Evolutionary conservation across 75 land plant species (phyloP), one percentile per base, ranked within the genome.

Genomic region (Ceratopteris richardii): DNA sequence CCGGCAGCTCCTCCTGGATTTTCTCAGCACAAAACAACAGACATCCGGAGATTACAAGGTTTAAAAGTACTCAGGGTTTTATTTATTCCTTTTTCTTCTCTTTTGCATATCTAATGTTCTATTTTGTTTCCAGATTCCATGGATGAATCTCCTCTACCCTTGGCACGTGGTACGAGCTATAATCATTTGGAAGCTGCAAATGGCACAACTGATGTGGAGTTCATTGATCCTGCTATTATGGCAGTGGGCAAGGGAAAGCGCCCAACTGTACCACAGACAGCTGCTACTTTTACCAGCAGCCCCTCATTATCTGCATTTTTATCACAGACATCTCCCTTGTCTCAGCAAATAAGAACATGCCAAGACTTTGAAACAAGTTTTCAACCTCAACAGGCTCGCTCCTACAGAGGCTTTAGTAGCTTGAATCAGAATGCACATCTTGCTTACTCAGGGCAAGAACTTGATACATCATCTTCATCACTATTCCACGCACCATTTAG

Each of bases 241-340:
- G 84, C 71, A 31, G 86, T 83, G 66, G 80, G 86, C 27, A 75
- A 67, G 67, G 84, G 85, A 56, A 77, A 67, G 51, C 70, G 62
- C 18, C 74, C 73, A 25, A 0, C 51, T 37, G 75, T 61, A 24
- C 1, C 23, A 23, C 18, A 28, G 14, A 11, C 24, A 14, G 13
- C 54, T 26, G 29, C 14, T 11, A 2, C 54, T 12, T 52, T 24
- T 22, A 1, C 54, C 1, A 23, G 5, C 13, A 24, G 28, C 25
- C 54, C 54, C 1, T 52, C 54, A 52, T 52, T 52, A 24, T 23
- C 54, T 4, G 54, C 24, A 22, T 52, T 24, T 22, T 23, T 52
- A 19, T 52, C 54, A 22, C 54, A 23, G 25, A 23, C 54, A 1
- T 2, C 27, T 23, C 13, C 16, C 25, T 24, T 26, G 23, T 12